Evolutionary conservation across 2,329 filamentous ascomycete species (phyloP).

Genomic region (Cladosporium velox): DNA sequence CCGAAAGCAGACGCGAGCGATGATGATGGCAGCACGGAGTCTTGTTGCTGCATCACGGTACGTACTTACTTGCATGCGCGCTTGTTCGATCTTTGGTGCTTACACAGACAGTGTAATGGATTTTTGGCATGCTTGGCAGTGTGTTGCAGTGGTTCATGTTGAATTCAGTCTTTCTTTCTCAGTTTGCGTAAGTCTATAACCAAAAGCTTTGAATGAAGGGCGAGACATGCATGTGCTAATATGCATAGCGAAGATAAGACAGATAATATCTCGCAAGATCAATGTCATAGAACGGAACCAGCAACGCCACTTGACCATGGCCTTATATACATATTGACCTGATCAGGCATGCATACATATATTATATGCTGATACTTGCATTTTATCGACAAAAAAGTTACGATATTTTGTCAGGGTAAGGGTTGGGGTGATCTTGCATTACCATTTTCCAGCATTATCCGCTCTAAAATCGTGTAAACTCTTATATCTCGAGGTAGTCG

Average conservation of each 20-base stretch:
- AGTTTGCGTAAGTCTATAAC: not conserved
- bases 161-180: not conserved
- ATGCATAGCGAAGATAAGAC: not conserved
- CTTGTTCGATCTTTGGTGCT: not conserved
- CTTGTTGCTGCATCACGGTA: not conserved
- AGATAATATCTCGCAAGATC: not conserved
- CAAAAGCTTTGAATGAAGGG: not conserved
- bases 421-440: not conserved
- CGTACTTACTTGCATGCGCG: not conserved
- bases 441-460: not conserved
- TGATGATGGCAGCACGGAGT: not conserved
- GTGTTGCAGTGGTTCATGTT: not conserved
- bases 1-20: not conserved
- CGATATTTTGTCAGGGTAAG: too few species aligned
- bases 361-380: not conserved
- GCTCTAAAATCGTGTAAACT: not conserved
- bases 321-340: not conserved
- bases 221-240: not conserved
- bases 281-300: not conserved
- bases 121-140: not conserved
- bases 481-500: not conserved
- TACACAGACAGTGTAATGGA: not conserved
- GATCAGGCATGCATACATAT: not conserved
- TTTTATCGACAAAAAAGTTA: not conserved
- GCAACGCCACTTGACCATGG: not conserved